Percentiles rank a stretch among this genome's conserved stretches.
These are phyloP conservation scores for Bipolaris victoriae DNA, from an alignment of 2,329 filamentous ascomycete species.

Conservation along the genomic window DNA sequence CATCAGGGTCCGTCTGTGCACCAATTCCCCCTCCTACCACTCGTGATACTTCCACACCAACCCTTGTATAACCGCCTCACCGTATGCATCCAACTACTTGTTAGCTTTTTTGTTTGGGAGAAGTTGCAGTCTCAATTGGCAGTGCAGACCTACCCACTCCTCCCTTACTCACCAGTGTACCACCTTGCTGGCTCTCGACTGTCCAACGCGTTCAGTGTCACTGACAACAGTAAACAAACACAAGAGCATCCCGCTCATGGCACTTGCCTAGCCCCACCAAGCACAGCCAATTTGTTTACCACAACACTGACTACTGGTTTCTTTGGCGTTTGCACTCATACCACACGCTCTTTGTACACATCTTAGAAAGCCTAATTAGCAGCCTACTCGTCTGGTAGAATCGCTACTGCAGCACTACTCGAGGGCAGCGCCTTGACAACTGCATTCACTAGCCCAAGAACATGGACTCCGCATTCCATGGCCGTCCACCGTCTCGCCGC, in stretches of 20 bases:
- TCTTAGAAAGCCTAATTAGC: conserved; percentile 29
- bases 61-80: conserved; percentile 25
- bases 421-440: conserved; percentile 14
- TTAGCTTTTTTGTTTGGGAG: conserved; percentile 43
- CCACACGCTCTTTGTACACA: conserved; percentile 26
- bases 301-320: conserved; percentile 20
- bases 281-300: conserved; percentile 21
- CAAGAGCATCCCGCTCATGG: conserved; percentile 25
- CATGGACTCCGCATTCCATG: conserved; percentile 43
- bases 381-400: conserved; percentile 19
- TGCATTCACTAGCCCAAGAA: conserved; percentile 10
- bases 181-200: conserved; percentile 25
- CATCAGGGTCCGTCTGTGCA: conserved; percentile 29
- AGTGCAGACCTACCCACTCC: conserved; percentile 33
- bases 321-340: conserved; percentile 23
- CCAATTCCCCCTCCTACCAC: conserved; percentile 9
- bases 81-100: conserved; percentile 43
- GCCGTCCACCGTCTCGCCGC: conserved; percentile 42
- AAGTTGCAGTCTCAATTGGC: conserved; percentile 30
- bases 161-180: conserved; percentile 38
- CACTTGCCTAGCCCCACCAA: conserved; percentile 15
- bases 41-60: conserved; percentile 14
- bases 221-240: conserved; percentile 30
- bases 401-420: conserved; percentile 13
- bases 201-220: conserved; percentile 23